phyloP scores from a whole-genome alignment of 202 grass and related monocot species.

The Setaria italica region DNA sequence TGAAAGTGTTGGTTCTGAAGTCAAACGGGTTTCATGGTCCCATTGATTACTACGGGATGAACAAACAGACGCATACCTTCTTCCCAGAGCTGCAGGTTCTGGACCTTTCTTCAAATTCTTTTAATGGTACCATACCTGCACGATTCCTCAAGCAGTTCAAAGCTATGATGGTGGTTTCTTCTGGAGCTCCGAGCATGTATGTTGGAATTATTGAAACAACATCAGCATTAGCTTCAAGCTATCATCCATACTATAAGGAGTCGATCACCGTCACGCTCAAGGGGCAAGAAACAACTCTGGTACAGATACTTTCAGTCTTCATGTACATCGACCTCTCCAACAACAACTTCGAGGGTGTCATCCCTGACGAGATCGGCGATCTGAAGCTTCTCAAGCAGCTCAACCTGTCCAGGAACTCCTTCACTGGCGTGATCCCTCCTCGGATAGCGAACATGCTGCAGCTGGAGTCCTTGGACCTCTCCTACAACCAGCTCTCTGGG shows the following conservation, averaged over 20 bases:
- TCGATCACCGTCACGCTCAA: slow-evolving; percentile 47
- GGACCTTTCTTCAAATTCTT: slow-evolving; percentile 59
- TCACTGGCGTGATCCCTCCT: slow-evolving; percentile 48
- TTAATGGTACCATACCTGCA: slow-evolving; percentile 47
- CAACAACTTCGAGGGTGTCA: slow-evolving; percentile 49
- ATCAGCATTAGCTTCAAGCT: background rate
- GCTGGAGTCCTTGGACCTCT: slow-evolving; percentile 65
- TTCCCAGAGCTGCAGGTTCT: slow-evolving; percentile 45
- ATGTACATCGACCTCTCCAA: slow-evolving; percentile 56
- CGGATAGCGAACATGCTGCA: slow-evolving; percentile 44
- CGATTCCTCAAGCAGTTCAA: slow-evolving; percentile 39
- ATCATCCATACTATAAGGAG: slow-evolving; percentile 20
- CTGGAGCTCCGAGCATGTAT: background rate
- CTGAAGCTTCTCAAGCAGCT: slow-evolving; percentile 52
- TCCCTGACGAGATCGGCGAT: slow-evolving; percentile 51
- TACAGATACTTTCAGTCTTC: slow-evolving; percentile 54
- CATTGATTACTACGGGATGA: slow-evolving; percentile 12
- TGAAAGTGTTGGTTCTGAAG: slow-evolving; percentile 59
- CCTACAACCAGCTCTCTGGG: slow-evolving; percentile 56
- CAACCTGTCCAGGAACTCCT: slow-evolving; percentile 50
- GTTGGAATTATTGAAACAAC: background rate
- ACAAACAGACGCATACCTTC: background rate
- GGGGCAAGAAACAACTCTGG: slow-evolving; percentile 36
- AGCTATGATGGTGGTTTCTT: slow-evolving; percentile 39
- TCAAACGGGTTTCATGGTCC: slow-evolving; percentile 55